phyloP scores from a whole-genome alignment of 176 grass and related monocot genomes.

The Melocanna baccifera region DNA sequence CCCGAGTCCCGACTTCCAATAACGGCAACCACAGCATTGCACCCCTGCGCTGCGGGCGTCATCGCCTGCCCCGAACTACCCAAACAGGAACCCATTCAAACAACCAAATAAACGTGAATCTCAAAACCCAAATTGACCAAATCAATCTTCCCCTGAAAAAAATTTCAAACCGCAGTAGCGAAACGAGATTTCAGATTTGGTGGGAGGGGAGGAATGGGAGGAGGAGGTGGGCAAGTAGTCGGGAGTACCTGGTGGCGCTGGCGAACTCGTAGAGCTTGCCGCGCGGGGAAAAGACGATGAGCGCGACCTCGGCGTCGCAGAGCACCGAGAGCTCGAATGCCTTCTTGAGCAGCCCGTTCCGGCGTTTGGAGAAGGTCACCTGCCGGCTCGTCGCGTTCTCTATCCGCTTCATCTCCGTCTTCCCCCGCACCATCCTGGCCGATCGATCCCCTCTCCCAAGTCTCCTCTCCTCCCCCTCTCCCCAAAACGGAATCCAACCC shows the following conservation, averaged over 20 bases:
- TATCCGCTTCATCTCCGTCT: conserved; percentile 61
- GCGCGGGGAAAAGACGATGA: conserved; percentile 82
- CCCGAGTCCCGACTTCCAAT: conserved; percentile 34
- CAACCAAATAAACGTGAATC: no score
- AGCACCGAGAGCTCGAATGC: conserved; percentile 94
- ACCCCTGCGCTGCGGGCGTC: neutral
- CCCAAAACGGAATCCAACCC: neutral
- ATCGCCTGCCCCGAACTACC: neutral
- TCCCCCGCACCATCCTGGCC: conserved; percentile 48
- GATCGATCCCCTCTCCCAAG: neutral
- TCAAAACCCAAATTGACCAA: neutral
- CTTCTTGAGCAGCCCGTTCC: conserved; percentile 90
- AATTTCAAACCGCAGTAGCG: no score
- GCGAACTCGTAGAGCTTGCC: conserved; percentile 91
- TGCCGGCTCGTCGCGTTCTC: conserved; percentile 74
- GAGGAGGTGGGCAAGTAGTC: neutral
- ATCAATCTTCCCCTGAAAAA: neutral
- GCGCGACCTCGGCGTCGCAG: conserved; percentile 90
- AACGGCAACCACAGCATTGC: neutral
- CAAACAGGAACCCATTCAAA: neutral
- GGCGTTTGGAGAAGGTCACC: conserved; percentile 92
- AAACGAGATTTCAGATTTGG: no score
- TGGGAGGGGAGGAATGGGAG: neutral
- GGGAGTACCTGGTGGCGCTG: conserved; percentile 41
- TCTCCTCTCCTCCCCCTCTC: no score